These are phyloP conservation scores for Triadica sebifera DNA, from an alignment of 345 rosid species.

Conservation along the genomic window DNA sequence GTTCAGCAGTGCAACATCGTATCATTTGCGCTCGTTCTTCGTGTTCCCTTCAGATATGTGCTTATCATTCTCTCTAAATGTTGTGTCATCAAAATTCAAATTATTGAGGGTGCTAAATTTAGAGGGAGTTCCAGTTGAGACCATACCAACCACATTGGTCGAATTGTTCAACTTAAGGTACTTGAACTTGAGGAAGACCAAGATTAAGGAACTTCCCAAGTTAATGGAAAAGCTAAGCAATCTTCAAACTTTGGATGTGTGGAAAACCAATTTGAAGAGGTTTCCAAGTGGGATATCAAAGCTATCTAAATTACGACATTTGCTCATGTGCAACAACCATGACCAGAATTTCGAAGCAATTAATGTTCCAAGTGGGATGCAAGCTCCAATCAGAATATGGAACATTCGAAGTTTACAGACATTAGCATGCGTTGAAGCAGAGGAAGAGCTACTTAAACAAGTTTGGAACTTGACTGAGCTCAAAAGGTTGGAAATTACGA, in stretches of 20 bases:
- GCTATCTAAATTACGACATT: constrained; percentile 22
- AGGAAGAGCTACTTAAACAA: constrained; percentile 13
- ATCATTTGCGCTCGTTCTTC: constrained; percentile 31
- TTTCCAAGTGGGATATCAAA: constrained; percentile 30
- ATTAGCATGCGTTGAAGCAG: constrained; percentile 28
- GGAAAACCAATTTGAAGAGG: constrained; percentile 21
- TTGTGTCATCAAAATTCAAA: constrained; percentile 24
- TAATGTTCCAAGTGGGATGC: constrained; percentile 1
- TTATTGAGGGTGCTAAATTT: constrained; percentile 27
- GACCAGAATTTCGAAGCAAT: constrained; percentile 10
- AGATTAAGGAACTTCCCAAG: constrained; percentile 22
- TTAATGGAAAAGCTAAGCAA: constrained; percentile 22
- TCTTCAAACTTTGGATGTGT: constrained; percentile 24
- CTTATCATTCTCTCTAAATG: constrained; percentile 21
- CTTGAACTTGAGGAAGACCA: constrained; percentile 26
- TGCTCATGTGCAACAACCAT: constrained; percentile 9
- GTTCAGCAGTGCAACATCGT: constrained; percentile 13
- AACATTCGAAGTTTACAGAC: constrained; percentile 23
- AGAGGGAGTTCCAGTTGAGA: constrained; percentile 23
- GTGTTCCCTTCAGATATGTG: constrained; percentile 26
- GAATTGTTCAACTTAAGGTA: constrained; percentile 27
- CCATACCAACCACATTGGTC: constrained; percentile 21
- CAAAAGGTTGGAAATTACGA: constrained; percentile 27
- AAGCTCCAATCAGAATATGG: constrained; percentile 25
- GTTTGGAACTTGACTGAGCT: constrained; percentile 30